Evolutionary conservation across 805 yeast genomes (phyloP).

Genomic region (Jamesozyma jinghongensis): DNA sequence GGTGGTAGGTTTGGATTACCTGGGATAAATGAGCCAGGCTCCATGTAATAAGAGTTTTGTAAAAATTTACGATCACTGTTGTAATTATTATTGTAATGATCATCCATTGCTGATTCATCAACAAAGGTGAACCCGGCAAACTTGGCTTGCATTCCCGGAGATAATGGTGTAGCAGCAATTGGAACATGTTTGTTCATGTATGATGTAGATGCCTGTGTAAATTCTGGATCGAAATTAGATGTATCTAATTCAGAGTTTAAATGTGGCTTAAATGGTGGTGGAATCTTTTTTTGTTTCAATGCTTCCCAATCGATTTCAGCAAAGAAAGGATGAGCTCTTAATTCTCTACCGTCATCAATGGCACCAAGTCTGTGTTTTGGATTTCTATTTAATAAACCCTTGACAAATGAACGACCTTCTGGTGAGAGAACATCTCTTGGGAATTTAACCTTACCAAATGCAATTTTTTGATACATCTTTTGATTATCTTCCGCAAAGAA

Average conservation of each 20-base stretch:
- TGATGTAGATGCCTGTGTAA: slow-evolving; percentile 84
- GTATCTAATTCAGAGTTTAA: slow-evolving; percentile 86
- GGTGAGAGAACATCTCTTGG: slow-evolving; percentile 91
- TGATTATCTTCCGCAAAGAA: slow-evolving; percentile 96
- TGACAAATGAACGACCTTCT: slow-evolving; percentile 92
- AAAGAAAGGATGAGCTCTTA: slow-evolving; percentile 87
- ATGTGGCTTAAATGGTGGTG: slow-evolving; percentile 97
- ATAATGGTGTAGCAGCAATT: slow-evolving; percentile 54
- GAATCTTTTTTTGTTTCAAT: slow-evolving; percentile 67
- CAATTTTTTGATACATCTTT: slow-evolving; percentile 98
- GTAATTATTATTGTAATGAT: slow-evolving; percentile 46
- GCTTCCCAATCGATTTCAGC: slow-evolving; percentile 85
- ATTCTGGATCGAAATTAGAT: slow-evolving; percentile 95
- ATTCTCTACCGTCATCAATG: slow-evolving; percentile 81
- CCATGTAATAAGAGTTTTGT: slow-evolving; percentile 35
- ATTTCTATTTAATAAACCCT: slow-evolving; percentile 88
- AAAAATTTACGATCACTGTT: slow-evolving; percentile 28
- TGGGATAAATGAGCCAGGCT: slow-evolving; percentile 65
- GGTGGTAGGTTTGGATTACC: slow-evolving; percentile 76
- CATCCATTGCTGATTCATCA: slow-evolving; percentile 87
- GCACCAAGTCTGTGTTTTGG: slow-evolving; percentile 95
- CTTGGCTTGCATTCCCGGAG: slow-evolving; percentile 93
- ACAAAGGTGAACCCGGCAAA: slow-evolving; percentile 96
- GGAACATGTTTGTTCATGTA: slow-evolving; percentile 54
- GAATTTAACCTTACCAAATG: slow-evolving; percentile 94